phyloP scores from a whole-genome alignment of 306 rosid species.

The Pterocarpus macrocarpus region DNA sequence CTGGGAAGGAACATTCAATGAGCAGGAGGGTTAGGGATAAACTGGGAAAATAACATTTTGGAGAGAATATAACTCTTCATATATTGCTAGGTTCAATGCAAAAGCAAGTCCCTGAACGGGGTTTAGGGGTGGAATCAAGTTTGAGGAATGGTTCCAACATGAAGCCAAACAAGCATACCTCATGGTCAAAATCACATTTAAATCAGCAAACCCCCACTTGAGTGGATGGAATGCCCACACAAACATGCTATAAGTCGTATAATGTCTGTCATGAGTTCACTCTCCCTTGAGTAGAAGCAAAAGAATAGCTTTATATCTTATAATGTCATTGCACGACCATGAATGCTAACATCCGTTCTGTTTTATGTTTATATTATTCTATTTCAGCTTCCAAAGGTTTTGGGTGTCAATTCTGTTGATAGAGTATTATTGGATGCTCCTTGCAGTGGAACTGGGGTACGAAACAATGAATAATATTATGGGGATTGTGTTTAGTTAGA shows the following conservation, averaged over 20 bases:
- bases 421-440: conserved; percentile 97
- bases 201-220: not conserved
- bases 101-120: not conserved
- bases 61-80: no score
- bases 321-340: not conserved
- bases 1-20: no score
- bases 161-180: not conserved
- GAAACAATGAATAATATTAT: conserved; percentile 35
- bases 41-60: no score
- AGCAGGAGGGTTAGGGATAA: no score
- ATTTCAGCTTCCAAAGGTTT: conserved; percentile 87
- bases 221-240: not conserved
- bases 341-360: conserved; percentile 23
- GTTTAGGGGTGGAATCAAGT: not conserved
- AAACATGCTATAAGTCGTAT: not conserved
- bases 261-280: not conserved
- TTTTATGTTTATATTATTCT: conserved; percentile 20
- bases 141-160: not conserved
- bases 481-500: not conserved
- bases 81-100: not conserved
- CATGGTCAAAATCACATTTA: not conserved
- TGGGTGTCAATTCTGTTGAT: conserved; percentile 80
- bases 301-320: not conserved
- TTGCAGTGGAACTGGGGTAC: conserved; percentile 99
- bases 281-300: not conserved